Conservation (phyloP, 495 filamentous ascomycete species). For the Neurospora sp. region DNA sequence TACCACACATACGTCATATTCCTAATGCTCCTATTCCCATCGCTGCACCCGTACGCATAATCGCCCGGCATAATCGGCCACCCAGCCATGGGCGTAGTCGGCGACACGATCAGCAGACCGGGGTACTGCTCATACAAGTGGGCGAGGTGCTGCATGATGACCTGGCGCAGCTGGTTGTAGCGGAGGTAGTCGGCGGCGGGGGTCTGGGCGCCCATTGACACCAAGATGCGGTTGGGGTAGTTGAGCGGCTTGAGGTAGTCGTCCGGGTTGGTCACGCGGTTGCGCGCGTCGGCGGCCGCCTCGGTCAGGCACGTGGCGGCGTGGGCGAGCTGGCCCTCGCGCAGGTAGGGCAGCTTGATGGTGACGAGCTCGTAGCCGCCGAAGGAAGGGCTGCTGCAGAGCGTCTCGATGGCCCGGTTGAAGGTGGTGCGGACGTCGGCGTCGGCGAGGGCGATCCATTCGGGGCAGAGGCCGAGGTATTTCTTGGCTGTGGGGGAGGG, state of each 20-base stretch:
- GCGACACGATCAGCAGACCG: slow-evolving; percentile 68
- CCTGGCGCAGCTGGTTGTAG: slow-evolving; percentile 61
- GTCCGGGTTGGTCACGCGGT: slow-evolving; percentile 11
- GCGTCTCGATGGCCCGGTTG: slow-evolving; percentile 50
- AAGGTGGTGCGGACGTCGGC: slow-evolving; percentile 51
- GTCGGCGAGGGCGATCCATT: slow-evolving; percentile 67
- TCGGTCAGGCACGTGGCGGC: slow-evolving; percentile 43
- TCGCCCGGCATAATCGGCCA: slow-evolving; percentile 48
- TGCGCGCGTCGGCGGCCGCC: slow-evolving; percentile 33
- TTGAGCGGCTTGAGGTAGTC: slow-evolving; percentile 38
- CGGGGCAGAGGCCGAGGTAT: slow-evolving; percentile 59
- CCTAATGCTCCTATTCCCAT: slow-evolving; percentile 60
- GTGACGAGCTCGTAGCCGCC: slow-evolving; percentile 48
- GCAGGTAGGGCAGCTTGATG: slow-evolving; percentile 67
- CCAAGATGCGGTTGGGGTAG: slow-evolving; percentile 62
- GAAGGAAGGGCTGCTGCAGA: slow-evolving; percentile 28
- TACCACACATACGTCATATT: slow-evolving; percentile 88
- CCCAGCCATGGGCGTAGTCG: slow-evolving; percentile 67
- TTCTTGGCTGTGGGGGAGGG: slow-evolving; percentile 33
- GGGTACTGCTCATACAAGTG: slow-evolving; percentile 62
- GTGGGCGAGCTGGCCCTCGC: slow-evolving; percentile 46
- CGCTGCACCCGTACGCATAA: slow-evolving; percentile 55
- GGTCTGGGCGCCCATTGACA: slow-evolving; percentile 53
- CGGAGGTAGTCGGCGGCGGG: slow-evolving; percentile 59
- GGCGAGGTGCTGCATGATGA: slow-evolving; percentile 78